Evolutionary conservation across 225 moss, liverwort and hornwort species (phyloP).

Genomic region (Thuidium tamariscinum): DNA sequence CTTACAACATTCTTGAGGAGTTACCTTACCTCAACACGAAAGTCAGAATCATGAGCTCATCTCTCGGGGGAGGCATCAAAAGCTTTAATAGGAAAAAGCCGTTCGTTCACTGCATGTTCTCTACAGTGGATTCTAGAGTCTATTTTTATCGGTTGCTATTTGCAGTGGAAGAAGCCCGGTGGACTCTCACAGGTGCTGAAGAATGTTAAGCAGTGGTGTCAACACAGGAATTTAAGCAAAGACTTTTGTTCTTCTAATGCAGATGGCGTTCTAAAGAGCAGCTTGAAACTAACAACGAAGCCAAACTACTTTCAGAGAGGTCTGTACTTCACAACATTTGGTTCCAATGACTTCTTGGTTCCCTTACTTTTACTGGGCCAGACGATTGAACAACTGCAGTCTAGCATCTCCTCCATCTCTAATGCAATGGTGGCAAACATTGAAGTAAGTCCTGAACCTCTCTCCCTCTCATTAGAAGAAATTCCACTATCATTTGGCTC

Average conservation of each 20-base stretch:
- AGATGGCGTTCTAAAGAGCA: neutral
- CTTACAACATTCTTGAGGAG: neutral
- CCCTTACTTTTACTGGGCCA: neutral
- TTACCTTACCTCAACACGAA: neutral
- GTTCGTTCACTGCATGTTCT: neutral
- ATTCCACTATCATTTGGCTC: too few relatives aligned
- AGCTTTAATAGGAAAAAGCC: too few relatives aligned
- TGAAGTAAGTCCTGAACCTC: conserved; percentile 20
- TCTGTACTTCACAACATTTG: conserved; percentile 35
- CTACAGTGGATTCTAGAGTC: too few relatives aligned
- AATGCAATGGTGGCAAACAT: conserved; percentile 28
- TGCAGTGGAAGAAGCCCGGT: neutral
- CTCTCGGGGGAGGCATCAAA: too few relatives aligned
- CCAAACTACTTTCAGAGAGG: conserved; percentile 21
- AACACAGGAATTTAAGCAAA: neutral
- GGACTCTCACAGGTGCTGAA: neutral
- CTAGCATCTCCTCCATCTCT: conserved; percentile 15
- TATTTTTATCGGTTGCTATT: neutral
- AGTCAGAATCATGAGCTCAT: neutral
- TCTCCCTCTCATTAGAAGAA: neutral
- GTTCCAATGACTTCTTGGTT: conserved; percentile 33
- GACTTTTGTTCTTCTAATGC: neutral
- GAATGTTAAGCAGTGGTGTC: neutral
- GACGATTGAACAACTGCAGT: conserved; percentile 20
- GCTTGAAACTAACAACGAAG: conserved; percentile 1